Evolutionary conservation across 1,139 yeast genomes (phyloP).

Genomic region (Yamadazyma epiphylla): DNA sequence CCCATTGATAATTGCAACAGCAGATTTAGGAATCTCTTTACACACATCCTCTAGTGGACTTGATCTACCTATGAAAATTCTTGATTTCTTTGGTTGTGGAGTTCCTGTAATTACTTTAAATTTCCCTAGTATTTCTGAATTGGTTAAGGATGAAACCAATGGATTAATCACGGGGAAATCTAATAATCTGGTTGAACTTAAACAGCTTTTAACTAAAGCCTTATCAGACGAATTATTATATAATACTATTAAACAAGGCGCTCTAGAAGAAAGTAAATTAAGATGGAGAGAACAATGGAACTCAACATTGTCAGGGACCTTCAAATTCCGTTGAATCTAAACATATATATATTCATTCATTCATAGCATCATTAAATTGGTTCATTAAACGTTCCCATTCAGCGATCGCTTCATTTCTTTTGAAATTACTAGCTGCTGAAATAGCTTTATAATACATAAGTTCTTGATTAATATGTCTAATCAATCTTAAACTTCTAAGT

Average conservation of each 20-base stretch:
- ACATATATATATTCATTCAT: too few relatives aligned
- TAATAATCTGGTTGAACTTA: constrained; percentile 48
- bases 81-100: constrained; percentile 96
- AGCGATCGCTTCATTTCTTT: constrained; percentile 4
- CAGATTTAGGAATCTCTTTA: constrained; percentile 85
- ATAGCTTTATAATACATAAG: constrained; percentile 8
- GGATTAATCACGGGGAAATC: too few relatives aligned
- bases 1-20: constrained; percentile 67
- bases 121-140: constrained; percentile 69
- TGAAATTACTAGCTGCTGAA: constrained; percentile 1
- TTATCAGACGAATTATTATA: constrained; percentile 37
- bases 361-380: too few relatives aligned
- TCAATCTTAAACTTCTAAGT: constrained; percentile 19
- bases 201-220: constrained; percentile 41
- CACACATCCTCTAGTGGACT: constrained; percentile 91
- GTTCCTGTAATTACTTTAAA: constrained; percentile 80
- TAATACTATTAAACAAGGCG: constrained; percentile 57
- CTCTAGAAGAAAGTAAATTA: constrained; percentile 56
- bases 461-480: constrained; percentile 15
- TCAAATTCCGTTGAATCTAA: too few relatives aligned
- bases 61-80: constrained; percentile 95
- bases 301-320: constrained; percentile 18
- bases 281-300: constrained; percentile 83
- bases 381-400: constrained; percentile 16
- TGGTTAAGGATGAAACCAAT: constrained; percentile 46